A percentile compares a stretch with the other conserved stretches of the same genome.
These are phyloP conservation scores for Camptophora hylomeconis DNA, from an alignment of 2,329 filamentous ascomycete species.

Conservation along the genomic window DNA sequence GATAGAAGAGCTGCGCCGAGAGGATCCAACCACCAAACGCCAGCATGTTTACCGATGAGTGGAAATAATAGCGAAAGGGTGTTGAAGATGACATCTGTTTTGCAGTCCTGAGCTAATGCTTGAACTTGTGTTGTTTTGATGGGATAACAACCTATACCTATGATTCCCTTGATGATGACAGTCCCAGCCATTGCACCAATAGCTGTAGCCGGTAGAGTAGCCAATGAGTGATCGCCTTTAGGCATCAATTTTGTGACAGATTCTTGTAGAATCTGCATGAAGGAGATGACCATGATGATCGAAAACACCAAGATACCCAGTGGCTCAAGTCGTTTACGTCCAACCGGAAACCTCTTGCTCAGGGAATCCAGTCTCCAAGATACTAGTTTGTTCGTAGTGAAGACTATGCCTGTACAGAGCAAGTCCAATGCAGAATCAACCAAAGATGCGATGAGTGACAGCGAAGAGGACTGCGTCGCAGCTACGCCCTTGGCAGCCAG, in stretches of 20 bases:
- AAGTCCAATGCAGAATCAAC: slow-evolving; percentile 50
- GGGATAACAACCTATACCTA: slow-evolving; percentile 45
- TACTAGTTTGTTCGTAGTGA: slow-evolving; percentile 46
- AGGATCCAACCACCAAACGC: slow-evolving; percentile 56
- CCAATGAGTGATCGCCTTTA: slow-evolving; percentile 19
- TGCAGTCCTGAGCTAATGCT: slow-evolving; percentile 50
- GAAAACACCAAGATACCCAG: slow-evolving; percentile 51
- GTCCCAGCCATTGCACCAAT: slow-evolving; percentile 46
- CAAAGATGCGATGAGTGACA: slow-evolving; percentile 48
- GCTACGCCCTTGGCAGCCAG: slow-evolving; percentile 43
- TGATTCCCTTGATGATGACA: slow-evolving; percentile 45
- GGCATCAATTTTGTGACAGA: slow-evolving; percentile 46
- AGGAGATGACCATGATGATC: slow-evolving; percentile 51
- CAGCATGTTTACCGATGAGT: slow-evolving; percentile 43
- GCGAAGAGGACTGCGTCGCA: slow-evolving; percentile 42
- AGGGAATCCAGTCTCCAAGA: slow-evolving; percentile 41
- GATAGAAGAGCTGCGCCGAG: slow-evolving; percentile 49
- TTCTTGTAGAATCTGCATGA: slow-evolving; percentile 47
- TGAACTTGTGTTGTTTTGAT: slow-evolving; percentile 54
- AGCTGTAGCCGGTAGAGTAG: slow-evolving; percentile 36
- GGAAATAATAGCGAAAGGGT: slow-evolving; percentile 50
- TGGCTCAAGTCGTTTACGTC: slow-evolving; percentile 44
- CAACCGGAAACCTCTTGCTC: slow-evolving; percentile 44
- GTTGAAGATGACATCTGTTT: slow-evolving; percentile 53
- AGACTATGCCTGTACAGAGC: slow-evolving; percentile 48